These are phyloP conservation scores for Sugiyamaella smithiae DNA, from an alignment of 805 yeast genomes.

Conservation along the genomic window DNA sequence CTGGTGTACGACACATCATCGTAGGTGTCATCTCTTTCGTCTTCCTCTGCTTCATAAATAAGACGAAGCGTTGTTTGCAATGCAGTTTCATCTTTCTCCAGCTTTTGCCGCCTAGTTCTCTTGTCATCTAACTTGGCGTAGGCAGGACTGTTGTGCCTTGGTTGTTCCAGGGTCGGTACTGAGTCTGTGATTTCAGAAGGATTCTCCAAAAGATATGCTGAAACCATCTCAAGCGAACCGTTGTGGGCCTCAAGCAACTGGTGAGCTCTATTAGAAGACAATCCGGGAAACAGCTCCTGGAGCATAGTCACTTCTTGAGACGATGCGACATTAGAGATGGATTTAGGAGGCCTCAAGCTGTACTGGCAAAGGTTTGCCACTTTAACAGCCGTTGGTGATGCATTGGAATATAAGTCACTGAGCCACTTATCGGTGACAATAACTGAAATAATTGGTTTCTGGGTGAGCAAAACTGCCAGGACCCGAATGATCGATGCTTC, in stretches of 20 bases:
- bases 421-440: conserved; percentile 18
- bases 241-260: conserved; percentile 48
- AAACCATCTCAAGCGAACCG: conserved; percentile 54
- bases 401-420: conserved; percentile 11
- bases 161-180: conserved; percentile 24
- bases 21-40: conserved; percentile 68
- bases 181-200: conserved; percentile 42
- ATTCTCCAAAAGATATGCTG: conserved; percentile 59
- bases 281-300: conserved; percentile 65
- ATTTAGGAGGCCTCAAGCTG: background rate
- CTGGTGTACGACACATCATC: conserved; percentile 34
- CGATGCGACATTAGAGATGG: background rate
- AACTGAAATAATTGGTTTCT: conserved; percentile 3
- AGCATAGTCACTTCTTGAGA: conserved; percentile 39
- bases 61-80: conserved; percentile 37
- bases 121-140: conserved; percentile 12
- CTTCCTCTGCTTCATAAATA: conserved; percentile 74
- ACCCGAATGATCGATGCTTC: background rate
- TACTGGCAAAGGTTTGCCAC: conserved; percentile 7
- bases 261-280: conserved; percentile 47
- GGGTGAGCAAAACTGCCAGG: conserved; percentile 12
- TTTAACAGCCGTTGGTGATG: conserved; percentile 10
- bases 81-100: conserved; percentile 23
- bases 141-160: background rate
- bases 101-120: conserved; percentile 32